Base-by-base conservation (phyloP, 495 filamentous ascomycete species). In the Glonium stellatum region DNA sequence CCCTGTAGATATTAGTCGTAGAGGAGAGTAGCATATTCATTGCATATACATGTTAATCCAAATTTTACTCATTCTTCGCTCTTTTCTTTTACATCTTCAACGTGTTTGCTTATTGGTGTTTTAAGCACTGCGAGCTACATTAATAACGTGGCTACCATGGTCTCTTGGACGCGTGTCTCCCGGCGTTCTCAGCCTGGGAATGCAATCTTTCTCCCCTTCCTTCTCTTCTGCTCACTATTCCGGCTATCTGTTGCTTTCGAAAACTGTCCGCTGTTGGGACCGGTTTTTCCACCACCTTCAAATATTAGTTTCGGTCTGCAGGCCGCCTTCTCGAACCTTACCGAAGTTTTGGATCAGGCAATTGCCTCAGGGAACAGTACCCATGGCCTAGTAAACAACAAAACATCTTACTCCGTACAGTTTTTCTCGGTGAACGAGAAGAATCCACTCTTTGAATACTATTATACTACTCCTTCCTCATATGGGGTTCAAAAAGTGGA, bases 341-440 rank as follows among this genome's bases (percentile, higher is more conserved):
- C 57, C 11, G 11, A 23, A n/a, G 19, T 10, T 13, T 13, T 60
- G n/a, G 48, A 53, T 13, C 15, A 42, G 41, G 22, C 39, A 6
- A 13, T 63, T 31, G 22, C 42, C 18, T 42, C 52, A 12, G 54
- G 55, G 8, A 13, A 15, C 6, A 31, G 27, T 31, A 31, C 27
- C 27, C 27, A 31, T 31, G 27, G 27, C 12, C 13, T 55, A 22
- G 47, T 50, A 18, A 13, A 34, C 54, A 42, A 25, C 11, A 11
- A 8, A 4, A 53, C 54, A 21, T 48, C 55, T 22, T 63, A 58
- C 55, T 53, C 55, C 48, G 54, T 63, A 23, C 18, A 57, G 25
- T 47, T 63, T 12, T 63, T 50, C 25, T 63, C 61, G 18, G 31
- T 50, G 10, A n/a, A 8, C 18, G 49, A 56, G 13, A 59, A 58